Evolutionary conservation across 2,329 filamentous ascomycete genomes (phyloP), one percentile per base, ranked within the genome.

Genomic region (Trichoderma sp.): DNA sequence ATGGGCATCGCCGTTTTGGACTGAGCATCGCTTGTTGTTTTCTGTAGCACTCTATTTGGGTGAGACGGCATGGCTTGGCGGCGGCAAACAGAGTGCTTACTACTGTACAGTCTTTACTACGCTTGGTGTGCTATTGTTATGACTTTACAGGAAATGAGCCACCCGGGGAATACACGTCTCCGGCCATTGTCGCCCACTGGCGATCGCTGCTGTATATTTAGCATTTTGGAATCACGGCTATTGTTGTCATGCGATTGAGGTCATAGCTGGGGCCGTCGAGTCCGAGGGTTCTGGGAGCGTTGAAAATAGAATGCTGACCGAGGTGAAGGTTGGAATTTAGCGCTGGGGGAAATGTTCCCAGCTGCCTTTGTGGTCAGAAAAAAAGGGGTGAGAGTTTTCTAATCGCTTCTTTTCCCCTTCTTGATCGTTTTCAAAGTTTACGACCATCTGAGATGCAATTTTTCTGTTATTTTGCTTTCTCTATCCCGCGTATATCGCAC

Each of bases 241-340:
- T 63, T n/a, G 46, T 21, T n/a, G 46, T 54, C 60, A 54, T 64
- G 46, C 11, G 60, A 54, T 49, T 49, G 46, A 24, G 46, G 46
- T 21, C 21, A 21, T 24, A 24, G 11, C 46, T 18, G 46, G n/a
- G 24, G 46, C 49, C 46, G 60, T n/a, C 32, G 51, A 18, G 39
- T n/a, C 52, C 49, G 30, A 39, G 60, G n/a, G 13, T 24, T 49
- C 14, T 32, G 46, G 59, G 49, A 51, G 16, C 30, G 10, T 54
- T 24, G 60, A 39, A 21, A 64, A 64, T 64, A 64, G 46, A 52
- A 52, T 64, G 60, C 60, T 64, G 60, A 64, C 46, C 52, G 60
- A 49, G 46, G 46, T 21, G 46, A 49, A 8, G 21, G n/a, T 11
- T 24, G 46, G n/a, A 24, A 13, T 49, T 49, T 49, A 49, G 46